Base-by-base conservation (phyloP, 148 eudicot genomes). In the Selenicereus undatus region DNA sequence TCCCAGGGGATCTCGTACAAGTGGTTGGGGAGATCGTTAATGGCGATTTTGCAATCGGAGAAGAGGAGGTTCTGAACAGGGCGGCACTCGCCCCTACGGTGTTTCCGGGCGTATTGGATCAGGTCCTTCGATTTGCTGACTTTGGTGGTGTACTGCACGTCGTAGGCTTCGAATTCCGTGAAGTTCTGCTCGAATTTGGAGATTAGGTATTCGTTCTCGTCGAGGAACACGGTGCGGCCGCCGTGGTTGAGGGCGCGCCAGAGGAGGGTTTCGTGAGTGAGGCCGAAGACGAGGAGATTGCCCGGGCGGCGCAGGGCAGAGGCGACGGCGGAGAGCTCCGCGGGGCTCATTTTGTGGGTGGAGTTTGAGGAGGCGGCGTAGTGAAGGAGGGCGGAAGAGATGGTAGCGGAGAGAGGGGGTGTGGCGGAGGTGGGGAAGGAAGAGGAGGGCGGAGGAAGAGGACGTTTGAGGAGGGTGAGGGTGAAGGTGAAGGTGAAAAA, bases 21-120 rank as follows among this genome's bases (percentile, higher is more conserved):
- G 80, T 91, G 88, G 62, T 96, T 96, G 0, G 99, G 99, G 11
- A 96, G 66, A 52, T 96, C 99, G 52, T 91, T 93, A 11, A 96
- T 83, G 2, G 85, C 99, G 39, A 96, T 42, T 32, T 88, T 87
- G 54, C 99, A 95, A 10, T 96, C 97, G 21, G 97, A 92, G 74
- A 91, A 93, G 14, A 96, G 82, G 0, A 95, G 89, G 76, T 95
- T 93, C 76, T 96, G 98, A 0, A 90, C 89, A 0, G 99, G 99
- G 9, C 86, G 78, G 64, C 99, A 96, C 0, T 89, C 91, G 6
- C 27, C 77, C 9, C 43, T 39, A 35, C 84, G 35, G 35, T 85
- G 88, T 0, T 18, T 52, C 60, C 83, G 85, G 7, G 87, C 80
- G 75, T 89, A 54, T 0, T 81, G 73, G 13, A 95, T 71, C 3